Base-by-base conservation (phyloP, 371 early-diverging fungal genomes). In the Amoeboaphelidium protococcarum region DNA sequence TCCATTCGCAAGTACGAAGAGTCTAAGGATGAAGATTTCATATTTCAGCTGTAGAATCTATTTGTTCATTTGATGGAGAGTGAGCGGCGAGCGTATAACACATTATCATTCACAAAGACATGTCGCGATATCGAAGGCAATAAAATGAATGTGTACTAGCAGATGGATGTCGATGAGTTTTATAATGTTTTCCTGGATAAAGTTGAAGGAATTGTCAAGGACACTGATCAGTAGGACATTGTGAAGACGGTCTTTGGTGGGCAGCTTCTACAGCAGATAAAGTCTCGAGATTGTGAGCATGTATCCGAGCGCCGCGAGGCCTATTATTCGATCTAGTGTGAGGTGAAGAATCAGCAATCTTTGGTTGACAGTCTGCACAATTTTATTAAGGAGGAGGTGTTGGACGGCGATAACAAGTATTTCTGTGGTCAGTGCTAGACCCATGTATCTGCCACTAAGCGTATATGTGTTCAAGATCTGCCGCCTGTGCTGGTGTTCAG, bases 111-210 rank as follows among this genome's bases (percentile, higher is more conserved):
- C n/a, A n/a, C n/a, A n/a, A n/a, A n/a, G n/a, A n/a, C n/a, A n/a
- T 71, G 60, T 53, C 64, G 58, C 52, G 71, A 69, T 26, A 54
- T 56, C 52, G 70, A 68, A 37, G 69, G 69, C 0, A 52, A 66
- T 27, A 55, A 59, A 10, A 55, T 66, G 37, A 31, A 31, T 44
- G 61, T 61, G 0, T 59, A 59, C 2, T 54, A 67, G 27, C 68
- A 68, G 41, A 71, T 68, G 70, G 68, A 68, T 40, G 68, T 69
- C 19, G 66, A 65, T 24, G 66, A 65, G 52, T 65, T 58, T 37
- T 68, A 68, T 54, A 70, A 56, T 50, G 56, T 63, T 37, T 55
- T 70, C 2, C 65, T 68, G 54, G 69, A 69, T 42, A 58, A 67
- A 1, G 49, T 68, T 23, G 68, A 23, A 25, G 26, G 40, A 58